These are phyloP conservation scores for Phytophthora chlamydospora DNA, from an alignment of 352 stramenopile species.

Conservation along the genomic window DNA sequence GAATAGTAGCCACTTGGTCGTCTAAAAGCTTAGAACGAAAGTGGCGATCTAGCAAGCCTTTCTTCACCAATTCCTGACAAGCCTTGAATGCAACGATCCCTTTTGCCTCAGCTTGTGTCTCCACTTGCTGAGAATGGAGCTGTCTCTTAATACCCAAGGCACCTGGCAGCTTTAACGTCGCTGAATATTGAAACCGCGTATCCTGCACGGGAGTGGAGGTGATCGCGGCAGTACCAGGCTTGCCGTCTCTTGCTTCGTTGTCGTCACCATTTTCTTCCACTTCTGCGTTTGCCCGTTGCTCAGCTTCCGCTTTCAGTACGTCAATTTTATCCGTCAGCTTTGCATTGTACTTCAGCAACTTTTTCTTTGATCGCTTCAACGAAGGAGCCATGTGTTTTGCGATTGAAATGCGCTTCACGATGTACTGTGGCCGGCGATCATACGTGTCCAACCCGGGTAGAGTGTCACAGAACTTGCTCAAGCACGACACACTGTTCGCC, in stretches of 20 bases:
- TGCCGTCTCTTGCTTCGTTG: slow-evolving; percentile 24
- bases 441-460: slow-evolving; percentile 84
- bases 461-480: slow-evolving; percentile 85
- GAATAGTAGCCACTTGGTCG: slow-evolving; percentile 49
- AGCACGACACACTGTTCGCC: slow-evolving; percentile 61
- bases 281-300: slow-evolving; percentile 37
- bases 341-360: slow-evolving; percentile 78
- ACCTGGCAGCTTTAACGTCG: slow-evolving; percentile 64
- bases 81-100: slow-evolving; percentile 86
- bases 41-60: slow-evolving; percentile 66
- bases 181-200: slow-evolving; percentile 62
- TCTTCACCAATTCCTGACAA: slow-evolving; percentile 74
- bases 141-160: slow-evolving; percentile 69
- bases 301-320: slow-evolving; percentile 52
- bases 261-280: slow-evolving; percentile 19
- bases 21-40: slow-evolving; percentile 76
- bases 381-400: slow-evolving; percentile 48
- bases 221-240: background rate
- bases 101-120: slow-evolving; percentile 67
- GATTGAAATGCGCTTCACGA: slow-evolving; percentile 71
- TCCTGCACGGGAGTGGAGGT: slow-evolving; percentile 14
- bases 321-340: slow-evolving; percentile 86
- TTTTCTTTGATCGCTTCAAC: slow-evolving; percentile 73
- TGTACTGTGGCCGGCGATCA: slow-evolving; percentile 79
- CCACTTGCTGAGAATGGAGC: slow-evolving; percentile 67